Evolutionary conservation across 495 filamentous ascomycete genomes (phyloP), one percentile per base, ranked within the genome.

Genomic region (Darksidea phi): DNA sequence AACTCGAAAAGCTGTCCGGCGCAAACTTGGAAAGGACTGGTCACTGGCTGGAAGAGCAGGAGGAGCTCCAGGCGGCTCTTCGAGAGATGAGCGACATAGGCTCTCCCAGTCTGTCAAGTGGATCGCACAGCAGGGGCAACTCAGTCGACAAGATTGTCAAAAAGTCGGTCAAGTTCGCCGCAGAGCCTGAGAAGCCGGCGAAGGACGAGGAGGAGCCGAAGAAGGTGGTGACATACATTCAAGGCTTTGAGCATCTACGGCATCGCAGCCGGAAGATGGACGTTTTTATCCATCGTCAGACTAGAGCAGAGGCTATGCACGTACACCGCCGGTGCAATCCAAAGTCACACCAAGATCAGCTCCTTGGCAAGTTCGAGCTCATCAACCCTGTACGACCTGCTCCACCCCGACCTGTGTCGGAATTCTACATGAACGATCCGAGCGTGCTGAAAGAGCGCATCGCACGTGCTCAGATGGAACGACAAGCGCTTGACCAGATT

Each of bases 291-390:
- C 88, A 96, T 70, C 86, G 89, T 3, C 84, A 88, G 61, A 82
- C 88, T 26, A 86, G 94, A 48, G 94, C 91, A 53, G 94, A 97
- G 69, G 91, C 93, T 17, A 76, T 97, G 12, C 91, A 96, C 70
- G 83, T 93, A 20, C 82, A 86, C 61, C 87, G 94, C 11, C 80
- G 91, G 10, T 73, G 72, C 65, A 68, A 71, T 46, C 50, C 67
- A 0, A 54, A 68, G 47, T 49, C 66, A 7, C 72, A 77, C 57
- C 51, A 64, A 18, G 84, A 87, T 70, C 86, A 88, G 67, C 79
- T 96, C 25, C 79, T 86, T 28, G 90, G 90, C 49, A 89, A 88
- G 66, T 93, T 87, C 70, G 84, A 91, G 71, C 80, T 84, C 57
- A 81, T 76, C 4, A 71, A 46, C 75, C 80, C 53, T 59, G 75